Evolutionary conservation across 208 protist species (phyloP).

Genomic region (Trypanosoma vivax): DNA sequence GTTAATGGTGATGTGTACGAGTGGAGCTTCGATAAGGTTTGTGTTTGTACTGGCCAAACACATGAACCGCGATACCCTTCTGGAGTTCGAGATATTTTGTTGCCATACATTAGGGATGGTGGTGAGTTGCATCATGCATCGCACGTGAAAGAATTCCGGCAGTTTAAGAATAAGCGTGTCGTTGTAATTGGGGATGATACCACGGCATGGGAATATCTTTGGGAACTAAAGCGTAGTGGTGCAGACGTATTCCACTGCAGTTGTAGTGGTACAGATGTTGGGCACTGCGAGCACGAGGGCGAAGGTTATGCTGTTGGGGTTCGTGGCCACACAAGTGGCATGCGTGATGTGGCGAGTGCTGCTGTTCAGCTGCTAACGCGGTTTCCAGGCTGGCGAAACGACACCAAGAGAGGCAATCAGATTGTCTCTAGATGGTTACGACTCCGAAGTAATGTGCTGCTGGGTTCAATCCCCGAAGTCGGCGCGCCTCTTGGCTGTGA

Average conservation of each 20-base stretch:
- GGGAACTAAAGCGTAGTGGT: constrained; percentile 54
- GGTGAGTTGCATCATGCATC: constrained; percentile 79
- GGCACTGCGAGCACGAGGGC: background rate
- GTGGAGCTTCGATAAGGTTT: constrained; percentile 82
- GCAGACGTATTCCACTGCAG: constrained; percentile 71
- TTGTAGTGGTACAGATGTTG: background rate
- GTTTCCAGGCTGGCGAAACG: constrained; percentile 41
- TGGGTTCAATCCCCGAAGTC: constrained; percentile 26
- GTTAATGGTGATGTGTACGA: constrained; percentile 82
- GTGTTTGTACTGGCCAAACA: constrained; percentile 81
- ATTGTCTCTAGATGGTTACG: constrained; percentile 54
- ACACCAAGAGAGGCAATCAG: constrained; percentile 35
- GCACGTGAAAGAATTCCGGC: constrained; percentile 82
- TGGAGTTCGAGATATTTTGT: constrained; percentile 31
- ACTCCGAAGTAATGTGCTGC: constrained; percentile 28
- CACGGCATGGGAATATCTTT: constrained; percentile 74
- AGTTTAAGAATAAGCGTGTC: constrained; percentile 59
- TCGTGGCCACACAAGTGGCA: background rate
- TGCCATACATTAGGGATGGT: constrained; percentile 35
- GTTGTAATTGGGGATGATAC: constrained; percentile 81
- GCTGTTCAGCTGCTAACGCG: constrained; percentile 22
- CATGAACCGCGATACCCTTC: constrained; percentile 69
- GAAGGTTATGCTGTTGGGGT: background rate
- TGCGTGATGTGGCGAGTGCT: constrained; percentile 27
- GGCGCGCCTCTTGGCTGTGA: constrained; percentile 33